These are phyloP conservation scores for Beta vulgaris DNA, from an alignment of 148 eudicot genomes.

Conservation along the genomic window DNA sequence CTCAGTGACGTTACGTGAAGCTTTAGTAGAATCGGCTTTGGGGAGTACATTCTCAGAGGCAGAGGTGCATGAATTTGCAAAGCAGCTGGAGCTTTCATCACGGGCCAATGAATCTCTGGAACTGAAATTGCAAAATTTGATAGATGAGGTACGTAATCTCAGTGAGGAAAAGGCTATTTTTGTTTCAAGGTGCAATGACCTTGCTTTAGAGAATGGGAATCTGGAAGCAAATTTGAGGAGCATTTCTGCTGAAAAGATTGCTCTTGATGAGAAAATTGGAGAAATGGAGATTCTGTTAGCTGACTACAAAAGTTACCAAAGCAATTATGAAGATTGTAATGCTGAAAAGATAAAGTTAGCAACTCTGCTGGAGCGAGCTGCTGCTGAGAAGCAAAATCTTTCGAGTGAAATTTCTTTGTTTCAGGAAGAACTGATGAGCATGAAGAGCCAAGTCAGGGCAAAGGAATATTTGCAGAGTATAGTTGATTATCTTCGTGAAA, in stretches of 20 bases:
- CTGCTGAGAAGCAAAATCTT: constrained; percentile 38
- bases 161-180: constrained; percentile 44
- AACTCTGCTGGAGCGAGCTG: constrained; percentile 39
- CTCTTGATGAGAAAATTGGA: constrained; percentile 44
- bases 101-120: constrained; percentile 47
- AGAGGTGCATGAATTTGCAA: constrained; percentile 43
- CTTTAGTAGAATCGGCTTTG: constrained; percentile 51
- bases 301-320: constrained; percentile 43
- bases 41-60: constrained; percentile 32
- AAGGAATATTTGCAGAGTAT: constrained; percentile 47
- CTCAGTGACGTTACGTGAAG: constrained; percentile 56
- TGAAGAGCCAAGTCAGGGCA: constrained; percentile 37
- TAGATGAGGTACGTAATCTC: constrained; percentile 42
- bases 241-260: constrained; percentile 47
- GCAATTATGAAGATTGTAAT: constrained; percentile 51
- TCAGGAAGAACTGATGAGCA: constrained; percentile 46
- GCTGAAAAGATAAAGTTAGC: constrained; percentile 53
- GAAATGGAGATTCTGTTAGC: constrained; percentile 47
- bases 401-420: constrained; percentile 40
- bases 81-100: constrained; percentile 53
- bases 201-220: constrained; percentile 51
- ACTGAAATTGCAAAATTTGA: constrained; percentile 51
- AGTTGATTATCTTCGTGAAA: constrained; percentile 44
- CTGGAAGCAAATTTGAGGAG: constrained; percentile 50
- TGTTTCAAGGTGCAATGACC: constrained; percentile 43